Conservation (phyloP, 176 grass and related monocot species). For the Alloteropsis semialata region DNA sequence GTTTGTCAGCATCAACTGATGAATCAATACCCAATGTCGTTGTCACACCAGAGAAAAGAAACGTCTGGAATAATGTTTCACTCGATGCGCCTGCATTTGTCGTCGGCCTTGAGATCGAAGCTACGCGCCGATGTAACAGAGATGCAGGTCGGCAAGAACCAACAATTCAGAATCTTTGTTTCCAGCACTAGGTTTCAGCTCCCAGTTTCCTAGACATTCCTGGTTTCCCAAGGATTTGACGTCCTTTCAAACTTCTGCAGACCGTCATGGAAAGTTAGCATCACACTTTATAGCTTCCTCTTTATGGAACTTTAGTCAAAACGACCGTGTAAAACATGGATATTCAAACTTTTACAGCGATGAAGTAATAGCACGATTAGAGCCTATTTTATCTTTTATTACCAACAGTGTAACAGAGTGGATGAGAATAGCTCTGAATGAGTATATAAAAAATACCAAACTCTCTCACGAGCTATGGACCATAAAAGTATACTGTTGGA, state of each 20-base stretch:
- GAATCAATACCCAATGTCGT: background rate
- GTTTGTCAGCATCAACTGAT: background rate
- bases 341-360: background rate
- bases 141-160: background rate
- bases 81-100: background rate
- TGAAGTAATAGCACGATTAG: background rate
- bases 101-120: background rate
- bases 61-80: background rate
- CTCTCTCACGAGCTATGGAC: too few relatives aligned
- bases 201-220: background rate
- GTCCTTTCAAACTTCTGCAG: background rate
- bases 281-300: background rate
- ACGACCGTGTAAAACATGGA: background rate
- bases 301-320: background rate
- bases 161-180: conserved; percentile 9
- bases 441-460: too few relatives aligned
- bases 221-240: conserved; percentile 15
- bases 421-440: too few relatives aligned
- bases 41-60: background rate
- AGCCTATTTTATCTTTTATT: background rate
- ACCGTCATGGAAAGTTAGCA: background rate
- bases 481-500: too few relatives aligned
- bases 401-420: background rate
- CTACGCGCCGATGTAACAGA: background rate
- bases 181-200: background rate